Conservation (phyloP, 495 filamentous ascomycete species). For the Podospora tetraspora region DNA sequence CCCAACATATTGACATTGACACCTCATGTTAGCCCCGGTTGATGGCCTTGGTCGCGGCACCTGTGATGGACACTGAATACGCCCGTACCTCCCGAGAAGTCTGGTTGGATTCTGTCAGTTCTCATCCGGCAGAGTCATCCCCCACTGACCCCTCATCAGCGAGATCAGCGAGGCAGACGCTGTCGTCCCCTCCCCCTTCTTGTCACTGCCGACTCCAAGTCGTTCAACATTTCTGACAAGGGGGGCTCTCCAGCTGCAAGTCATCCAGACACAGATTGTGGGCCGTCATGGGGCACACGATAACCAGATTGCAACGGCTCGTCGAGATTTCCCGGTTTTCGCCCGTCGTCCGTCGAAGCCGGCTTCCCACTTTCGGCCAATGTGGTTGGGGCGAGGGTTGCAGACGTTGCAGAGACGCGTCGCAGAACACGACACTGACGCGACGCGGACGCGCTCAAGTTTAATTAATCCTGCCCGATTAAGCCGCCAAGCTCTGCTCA, state of each 20-base stretch:
- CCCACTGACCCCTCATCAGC: neutral
- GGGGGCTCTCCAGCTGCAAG: neutral
- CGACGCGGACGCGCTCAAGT: constrained; percentile 21
- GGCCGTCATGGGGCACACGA: neutral
- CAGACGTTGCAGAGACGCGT: constrained; percentile 16
- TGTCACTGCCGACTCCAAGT: neutral
- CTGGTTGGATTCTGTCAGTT: neutral
- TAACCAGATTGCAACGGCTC: constrained; percentile 4
- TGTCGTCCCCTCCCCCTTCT: neutral
- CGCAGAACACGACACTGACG: constrained; percentile 17
- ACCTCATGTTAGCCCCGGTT: neutral
- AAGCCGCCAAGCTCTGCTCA: neutral
- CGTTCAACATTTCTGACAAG: neutral
- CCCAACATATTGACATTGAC: neutral
- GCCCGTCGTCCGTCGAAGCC: neutral
- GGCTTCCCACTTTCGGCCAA: constrained; percentile 9
- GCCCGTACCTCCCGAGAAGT: neutral
- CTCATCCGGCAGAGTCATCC: neutral
- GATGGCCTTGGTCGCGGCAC: neutral
- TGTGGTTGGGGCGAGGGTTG: neutral
- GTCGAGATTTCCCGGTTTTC: constrained; percentile 13
- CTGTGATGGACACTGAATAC: neutral
- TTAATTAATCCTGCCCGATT: constrained; percentile 22
- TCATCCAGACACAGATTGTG: neutral
- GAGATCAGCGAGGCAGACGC: neutral